Evolutionary conservation across 352 stramenopile species (phyloP).

Genomic region (Pythium sukuiense): DNA sequence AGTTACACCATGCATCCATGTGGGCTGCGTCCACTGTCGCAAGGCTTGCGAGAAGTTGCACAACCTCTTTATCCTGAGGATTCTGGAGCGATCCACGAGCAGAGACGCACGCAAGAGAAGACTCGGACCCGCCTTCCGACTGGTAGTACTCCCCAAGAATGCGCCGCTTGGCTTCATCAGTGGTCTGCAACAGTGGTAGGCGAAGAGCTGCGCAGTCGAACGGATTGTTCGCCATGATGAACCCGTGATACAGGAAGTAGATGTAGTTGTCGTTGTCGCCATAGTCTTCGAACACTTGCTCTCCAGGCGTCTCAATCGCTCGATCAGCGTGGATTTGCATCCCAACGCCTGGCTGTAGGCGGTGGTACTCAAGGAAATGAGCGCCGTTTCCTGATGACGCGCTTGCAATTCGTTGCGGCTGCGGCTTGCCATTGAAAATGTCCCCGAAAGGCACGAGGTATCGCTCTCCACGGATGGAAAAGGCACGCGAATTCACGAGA

Average conservation of each 20-base stretch:
- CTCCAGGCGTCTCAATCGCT: constrained; percentile 6
- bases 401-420: constrained; percentile 28
- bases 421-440: constrained; percentile 78
- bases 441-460: constrained; percentile 87
- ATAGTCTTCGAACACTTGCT: constrained; percentile 94
- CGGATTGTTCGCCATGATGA: constrained; percentile 85
- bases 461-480: constrained; percentile 73
- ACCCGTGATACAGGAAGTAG: constrained; percentile 90
- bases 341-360: constrained; percentile 31
- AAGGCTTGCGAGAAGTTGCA: constrained; percentile 13
- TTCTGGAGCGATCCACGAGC: constrained; percentile 7
- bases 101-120: constrained; percentile 18
- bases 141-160: constrained; percentile 8
- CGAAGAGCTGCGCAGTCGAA: constrained; percentile 84
- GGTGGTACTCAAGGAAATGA: constrained; percentile 64
- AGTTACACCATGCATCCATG: constrained; percentile 27
- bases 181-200: constrained; percentile 24
- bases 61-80: constrained; percentile 4
- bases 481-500: constrained; percentile 72
- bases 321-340: constrained; percentile 78
- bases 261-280: constrained; percentile 92
- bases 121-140: background rate
- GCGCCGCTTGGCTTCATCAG: background rate
- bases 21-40: constrained; percentile 17
- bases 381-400: constrained; percentile 40